phyloP scores from a whole-genome alignment of 202 grass and related monocot species.

The Musa balbisiana region DNA sequence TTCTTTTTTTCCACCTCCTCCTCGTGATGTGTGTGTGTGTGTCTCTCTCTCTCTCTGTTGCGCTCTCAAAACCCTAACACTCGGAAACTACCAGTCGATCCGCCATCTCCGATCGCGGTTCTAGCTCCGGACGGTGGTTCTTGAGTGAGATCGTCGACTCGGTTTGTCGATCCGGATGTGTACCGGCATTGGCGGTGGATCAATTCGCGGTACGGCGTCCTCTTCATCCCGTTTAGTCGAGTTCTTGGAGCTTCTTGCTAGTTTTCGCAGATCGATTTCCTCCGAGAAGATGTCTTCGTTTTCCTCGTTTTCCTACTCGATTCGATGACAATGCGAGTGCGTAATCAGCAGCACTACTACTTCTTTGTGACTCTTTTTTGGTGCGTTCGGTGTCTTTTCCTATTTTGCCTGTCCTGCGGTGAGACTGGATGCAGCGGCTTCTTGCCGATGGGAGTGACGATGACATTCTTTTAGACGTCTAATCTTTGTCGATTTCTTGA shows the following conservation, averaged over 20 bases:
- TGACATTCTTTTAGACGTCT: too few species aligned
- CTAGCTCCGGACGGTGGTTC: not conserved
- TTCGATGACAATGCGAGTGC: too few species aligned
- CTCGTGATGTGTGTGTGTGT: not conserved
- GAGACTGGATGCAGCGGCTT: too few species aligned
- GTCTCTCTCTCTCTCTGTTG: not conserved
- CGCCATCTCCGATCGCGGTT: not conserved
- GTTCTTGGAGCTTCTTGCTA: not conserved
- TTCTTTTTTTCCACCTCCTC: not conserved
- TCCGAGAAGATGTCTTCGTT: not conserved
- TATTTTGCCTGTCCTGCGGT: too few species aligned
- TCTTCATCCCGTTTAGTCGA: not conserved
- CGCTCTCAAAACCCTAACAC: not conserved
- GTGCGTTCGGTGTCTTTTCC: too few species aligned
- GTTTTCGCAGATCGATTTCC: not conserved
- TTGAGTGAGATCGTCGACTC: not conserved
- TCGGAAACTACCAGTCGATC: not conserved
- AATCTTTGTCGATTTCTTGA: too few species aligned
- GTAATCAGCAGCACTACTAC: too few species aligned
- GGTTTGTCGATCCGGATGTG: not conserved
- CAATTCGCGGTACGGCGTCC: not conserved
- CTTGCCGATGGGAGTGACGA: too few species aligned
- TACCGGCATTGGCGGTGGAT: constrained; percentile 4
- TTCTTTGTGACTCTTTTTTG: too few species aligned
- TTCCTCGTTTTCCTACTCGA: not conserved